These are phyloP conservation scores for Thelonectria blattea DNA, from an alignment of 2,329 filamentous ascomycete genomes.

Conservation along the genomic window DNA sequence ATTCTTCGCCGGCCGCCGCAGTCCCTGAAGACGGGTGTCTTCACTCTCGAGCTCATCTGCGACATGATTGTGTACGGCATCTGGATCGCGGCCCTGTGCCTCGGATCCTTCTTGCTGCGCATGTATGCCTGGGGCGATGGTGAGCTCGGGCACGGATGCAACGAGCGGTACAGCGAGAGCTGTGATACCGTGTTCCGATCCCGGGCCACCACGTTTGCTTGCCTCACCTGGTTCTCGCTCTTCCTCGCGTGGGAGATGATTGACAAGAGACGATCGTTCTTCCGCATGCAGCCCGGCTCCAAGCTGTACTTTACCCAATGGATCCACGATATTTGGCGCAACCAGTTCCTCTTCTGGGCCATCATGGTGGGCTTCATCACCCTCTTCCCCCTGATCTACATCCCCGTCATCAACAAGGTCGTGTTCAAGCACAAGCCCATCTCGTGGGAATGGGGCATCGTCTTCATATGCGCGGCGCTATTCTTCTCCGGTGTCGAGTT, in stretches of 20 bases:
- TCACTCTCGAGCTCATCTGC: slow-evolving; percentile 68
- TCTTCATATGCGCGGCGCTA: slow-evolving; percentile 58
- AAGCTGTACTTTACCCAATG: slow-evolving; percentile 69
- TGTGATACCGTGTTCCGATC: slow-evolving; percentile 74
- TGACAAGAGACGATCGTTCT: slow-evolving; percentile 74
- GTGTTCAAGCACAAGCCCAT: slow-evolving; percentile 68
- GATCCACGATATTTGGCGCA: slow-evolving; percentile 72
- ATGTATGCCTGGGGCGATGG: slow-evolving; percentile 68
- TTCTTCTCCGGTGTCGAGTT: slow-evolving; percentile 65
- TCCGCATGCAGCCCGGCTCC: slow-evolving; percentile 71
- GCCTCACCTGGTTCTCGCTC: slow-evolving; percentile 76
- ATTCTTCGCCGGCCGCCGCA: slow-evolving; percentile 74
- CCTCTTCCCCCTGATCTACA: slow-evolving; percentile 61
- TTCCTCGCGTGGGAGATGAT: slow-evolving; percentile 83
- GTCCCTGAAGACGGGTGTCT: slow-evolving; percentile 65
- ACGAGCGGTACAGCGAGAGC: slow-evolving; percentile 57
- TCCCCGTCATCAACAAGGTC: slow-evolving; percentile 62
- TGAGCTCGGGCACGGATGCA: slow-evolving; percentile 65
- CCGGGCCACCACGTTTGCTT: slow-evolving; percentile 75
- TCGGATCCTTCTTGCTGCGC: slow-evolving; percentile 67
- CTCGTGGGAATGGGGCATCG: slow-evolving; percentile 67
- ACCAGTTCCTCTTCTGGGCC: slow-evolving; percentile 74
- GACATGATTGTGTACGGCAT: slow-evolving; percentile 73
- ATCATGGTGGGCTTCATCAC: slow-evolving; percentile 57
- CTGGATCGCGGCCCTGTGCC: slow-evolving; percentile 70